Evolutionary conservation across 2,329 filamentous ascomycete species (phyloP), one percentile per base, ranked within the genome.

Genomic region (Cladosporium sp.): DNA sequence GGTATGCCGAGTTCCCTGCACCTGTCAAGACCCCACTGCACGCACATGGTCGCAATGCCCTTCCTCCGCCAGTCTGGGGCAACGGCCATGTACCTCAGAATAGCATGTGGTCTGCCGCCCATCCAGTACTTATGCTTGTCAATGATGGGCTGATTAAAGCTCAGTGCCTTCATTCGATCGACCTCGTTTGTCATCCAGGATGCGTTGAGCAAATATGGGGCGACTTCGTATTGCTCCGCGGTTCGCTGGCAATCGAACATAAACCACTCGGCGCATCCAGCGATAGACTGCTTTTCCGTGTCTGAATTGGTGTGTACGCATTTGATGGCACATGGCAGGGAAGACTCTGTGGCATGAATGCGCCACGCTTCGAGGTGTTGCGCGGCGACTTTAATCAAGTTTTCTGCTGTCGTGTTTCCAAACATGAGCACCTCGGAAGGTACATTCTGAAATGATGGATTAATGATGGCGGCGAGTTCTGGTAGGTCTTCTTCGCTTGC

Each of bases 21-120:
- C 20, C 65, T 62, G 13, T 66, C 55, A 11, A 71, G 8, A 1
- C 68, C 70, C 67, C 66, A 68, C 15, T 68, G 59, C 34, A 73
- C 44, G 22, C 71, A 54, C 42, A 69, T 54, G 2, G 47, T 63
- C 2, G 61, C 70, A 7, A 65, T 67, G 0, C 71, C 71, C 8
- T 63, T 61, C 1, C 66, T 47, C n/a, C 66, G 62, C 24, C 70
- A 65, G 5, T 65, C 63, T 0, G 65, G 66, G 53, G 67, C 64
- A 8, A 56, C 58, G 7, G 52, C 50, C 53, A 69, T 71, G 34
- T 54, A 60, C 41, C 66, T 54, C 32, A 65, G 34, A 3, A 59
- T 24, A n/a, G 54, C 58, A 37, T 54, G 37, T 3, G 52, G 52
- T 9, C 50, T 49, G 17, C 54, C 52, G 9, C 48, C 52, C 22